A percentile compares a stretch with the other conserved stretches of the same genome.
Evolutionary conservation across 257 asterid genomes (phyloP).

Genomic region (Solanum virginianum): DNA sequence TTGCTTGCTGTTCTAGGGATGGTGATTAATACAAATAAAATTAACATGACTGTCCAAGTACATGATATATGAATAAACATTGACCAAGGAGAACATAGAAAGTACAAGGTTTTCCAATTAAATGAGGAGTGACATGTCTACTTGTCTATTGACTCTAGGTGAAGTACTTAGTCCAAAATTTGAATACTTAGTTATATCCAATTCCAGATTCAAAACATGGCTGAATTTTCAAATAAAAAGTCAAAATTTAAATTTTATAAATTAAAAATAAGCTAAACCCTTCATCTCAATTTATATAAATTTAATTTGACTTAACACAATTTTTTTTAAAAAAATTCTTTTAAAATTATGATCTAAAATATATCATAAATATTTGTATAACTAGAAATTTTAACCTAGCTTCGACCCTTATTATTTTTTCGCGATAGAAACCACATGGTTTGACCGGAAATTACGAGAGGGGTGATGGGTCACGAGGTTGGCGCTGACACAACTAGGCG

Average conservation of each 20-base stretch:
- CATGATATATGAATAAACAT: neutral
- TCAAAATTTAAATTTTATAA: neutral
- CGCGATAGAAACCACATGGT: neutral
- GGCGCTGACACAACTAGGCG: slow-evolving; percentile 17
- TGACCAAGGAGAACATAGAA: neutral
- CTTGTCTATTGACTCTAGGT: neutral
- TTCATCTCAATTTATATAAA: no score
- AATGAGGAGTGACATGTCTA: neutral
- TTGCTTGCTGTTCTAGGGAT: neutral
- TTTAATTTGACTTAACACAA: no score
- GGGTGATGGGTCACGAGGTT: slow-evolving; percentile 9
- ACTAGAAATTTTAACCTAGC: neutral
- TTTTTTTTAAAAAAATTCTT: no score
- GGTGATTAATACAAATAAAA: neutral
- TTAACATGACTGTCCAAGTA: neutral
- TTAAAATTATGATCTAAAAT: no score
- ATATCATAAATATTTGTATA: no score
- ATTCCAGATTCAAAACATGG: neutral
- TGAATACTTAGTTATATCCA: neutral
- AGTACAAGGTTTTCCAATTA: neutral
- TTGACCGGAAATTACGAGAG: slow-evolving; percentile 8
- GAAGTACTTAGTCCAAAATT: neutral
- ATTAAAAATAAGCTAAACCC: neutral
- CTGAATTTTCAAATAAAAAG: neutral
- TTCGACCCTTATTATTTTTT: neutral